Conservation (phyloP, 352 stramenopile genomes). For the Phytophthora megakarya region DNA sequence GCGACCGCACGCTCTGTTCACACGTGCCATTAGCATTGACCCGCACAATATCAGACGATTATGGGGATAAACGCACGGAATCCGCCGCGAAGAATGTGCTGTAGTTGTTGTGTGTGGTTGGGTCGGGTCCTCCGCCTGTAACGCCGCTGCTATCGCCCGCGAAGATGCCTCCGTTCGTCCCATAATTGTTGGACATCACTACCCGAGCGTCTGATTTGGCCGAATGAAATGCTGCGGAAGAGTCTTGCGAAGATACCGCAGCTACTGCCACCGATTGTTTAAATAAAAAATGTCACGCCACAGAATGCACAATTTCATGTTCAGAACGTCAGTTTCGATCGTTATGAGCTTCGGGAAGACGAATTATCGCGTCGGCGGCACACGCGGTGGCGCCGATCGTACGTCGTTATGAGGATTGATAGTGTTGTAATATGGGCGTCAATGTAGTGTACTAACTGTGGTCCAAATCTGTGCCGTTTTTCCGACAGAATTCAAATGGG, state of each 20-base stretch:
- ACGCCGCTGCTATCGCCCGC: constrained; percentile 27
- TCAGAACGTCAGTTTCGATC: constrained; percentile 5
- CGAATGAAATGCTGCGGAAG: constrained; percentile 12
- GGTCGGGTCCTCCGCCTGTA: constrained; percentile 34
- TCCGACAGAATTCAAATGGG: constrained; percentile 90
- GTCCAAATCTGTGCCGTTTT: constrained; percentile 1
- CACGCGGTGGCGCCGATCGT: constrained; percentile 86
- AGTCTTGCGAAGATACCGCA: constrained; percentile 16
- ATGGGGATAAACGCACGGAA: constrained; percentile 49
- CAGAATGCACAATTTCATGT: not conserved
- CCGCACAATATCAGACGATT: too few relatives aligned
- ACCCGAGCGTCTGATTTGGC: constrained; percentile 10
- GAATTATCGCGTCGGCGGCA: constrained; percentile 88
- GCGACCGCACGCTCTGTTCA: constrained; percentile 62
- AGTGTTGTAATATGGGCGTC: not conserved
- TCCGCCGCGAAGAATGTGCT: constrained; percentile 69
- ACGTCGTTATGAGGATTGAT: constrained; percentile 26
- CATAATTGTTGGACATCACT: constrained; percentile 46
- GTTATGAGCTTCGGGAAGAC: constrained; percentile 86
- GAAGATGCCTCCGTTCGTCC: constrained; percentile 35
- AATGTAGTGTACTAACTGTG: not conserved
- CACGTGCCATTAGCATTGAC: too few relatives aligned
- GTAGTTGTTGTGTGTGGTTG: constrained; percentile 63
- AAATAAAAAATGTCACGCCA: not conserved
- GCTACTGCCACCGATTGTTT: constrained; percentile 2